Conservation (phyloP, 306 rosid species). For the Bauhinia variegata region DNA sequence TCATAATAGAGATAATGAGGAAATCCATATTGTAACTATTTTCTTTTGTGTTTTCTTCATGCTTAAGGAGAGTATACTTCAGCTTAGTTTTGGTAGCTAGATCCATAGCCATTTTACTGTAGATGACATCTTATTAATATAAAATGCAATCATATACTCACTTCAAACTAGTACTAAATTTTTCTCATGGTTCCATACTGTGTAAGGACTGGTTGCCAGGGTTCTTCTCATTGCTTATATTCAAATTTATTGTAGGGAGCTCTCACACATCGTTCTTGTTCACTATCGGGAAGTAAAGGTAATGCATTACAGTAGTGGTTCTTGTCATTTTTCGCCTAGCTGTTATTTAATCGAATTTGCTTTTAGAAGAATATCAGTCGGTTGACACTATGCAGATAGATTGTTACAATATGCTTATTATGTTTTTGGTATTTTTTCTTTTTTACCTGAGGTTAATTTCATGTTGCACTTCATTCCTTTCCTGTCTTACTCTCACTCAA, state of each 20-base stretch:
- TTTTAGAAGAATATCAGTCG: constrained; percentile 4
- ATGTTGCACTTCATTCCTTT: neutral
- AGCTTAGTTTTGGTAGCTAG: constrained; percentile 6
- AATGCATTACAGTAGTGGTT: constrained; percentile 6
- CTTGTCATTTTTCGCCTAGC: neutral
- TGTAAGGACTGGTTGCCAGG: constrained; percentile 9
- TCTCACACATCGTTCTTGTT: constrained; percentile 85
- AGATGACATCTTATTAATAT: constrained; percentile 26
- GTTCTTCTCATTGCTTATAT: constrained; percentile 35
- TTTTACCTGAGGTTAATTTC: constrained; percentile 3
- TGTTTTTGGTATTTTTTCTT: neutral
- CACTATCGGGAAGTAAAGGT: constrained; percentile 88
- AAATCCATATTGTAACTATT: neutral
- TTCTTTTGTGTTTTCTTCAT: constrained; percentile 1
- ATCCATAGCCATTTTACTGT: neutral
- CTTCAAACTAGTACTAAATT: constrained; percentile 34
- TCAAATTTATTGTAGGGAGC: constrained; percentile 62
- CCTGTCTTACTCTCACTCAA: constrained; percentile 30
- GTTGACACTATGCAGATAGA: too few species aligned
- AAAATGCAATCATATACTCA: constrained; percentile 9
- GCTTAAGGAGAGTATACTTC: constrained; percentile 25
- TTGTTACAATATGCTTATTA: too few species aligned
- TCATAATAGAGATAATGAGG: neutral
- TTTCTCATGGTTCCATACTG: constrained; percentile 16
- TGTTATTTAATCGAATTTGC: constrained; percentile 7